Base-by-base conservation (phyloP, 768 basidiomycete species). In the Daedaleopsis sinensis region DNA sequence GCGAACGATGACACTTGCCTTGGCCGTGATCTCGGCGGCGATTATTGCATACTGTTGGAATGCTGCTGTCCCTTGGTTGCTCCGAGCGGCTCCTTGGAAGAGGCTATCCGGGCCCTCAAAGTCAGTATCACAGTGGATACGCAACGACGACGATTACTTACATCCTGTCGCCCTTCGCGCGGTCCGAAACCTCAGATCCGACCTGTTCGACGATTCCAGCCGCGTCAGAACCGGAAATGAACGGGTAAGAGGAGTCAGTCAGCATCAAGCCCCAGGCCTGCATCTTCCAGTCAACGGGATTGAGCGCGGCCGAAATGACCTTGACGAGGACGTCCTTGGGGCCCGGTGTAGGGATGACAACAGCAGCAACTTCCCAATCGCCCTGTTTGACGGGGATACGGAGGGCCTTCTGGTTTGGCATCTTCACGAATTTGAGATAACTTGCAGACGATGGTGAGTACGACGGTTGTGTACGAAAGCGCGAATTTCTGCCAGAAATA, bases 151-250 rank as follows among this genome's bases (percentile, higher is more conserved):
- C 39, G 39, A 42, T 42, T 11, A 64, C 74, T 63, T 53, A 76
- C 75, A 79, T 74, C 54, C 65, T 71, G 63, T 76, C 77, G 9
- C 79, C 81, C 12, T 71, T 69, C 37, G 69, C 72, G 54, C 79
- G 71, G 10, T 49, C 39, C 2, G 47, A 43, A 10, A 59, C 52
- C 8, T 27, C 46, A 5, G 19, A 65, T 18, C 78, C 81, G n/a
- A 80, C 71, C 32, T 71, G 71, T 23, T 73, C 73, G 37, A 80
- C 73, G 21, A 69, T 70, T 18, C 81, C 80, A 7, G 79, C 75
- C 16, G 59, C 71, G n/a, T 82, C 80, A 5, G 52, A 60, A 6
- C 78, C 81, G 35, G 77, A 52, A 48, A 79, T 65, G 16, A 69
- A 66, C 1, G 81, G 82, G 58, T 60, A 83, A 3, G 27, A 3